Percentiles rank a stretch among this genome's conserved stretches.
Conservation (phyloP, 305 asterid genomes). For the Rubia tinctorum region DNA sequence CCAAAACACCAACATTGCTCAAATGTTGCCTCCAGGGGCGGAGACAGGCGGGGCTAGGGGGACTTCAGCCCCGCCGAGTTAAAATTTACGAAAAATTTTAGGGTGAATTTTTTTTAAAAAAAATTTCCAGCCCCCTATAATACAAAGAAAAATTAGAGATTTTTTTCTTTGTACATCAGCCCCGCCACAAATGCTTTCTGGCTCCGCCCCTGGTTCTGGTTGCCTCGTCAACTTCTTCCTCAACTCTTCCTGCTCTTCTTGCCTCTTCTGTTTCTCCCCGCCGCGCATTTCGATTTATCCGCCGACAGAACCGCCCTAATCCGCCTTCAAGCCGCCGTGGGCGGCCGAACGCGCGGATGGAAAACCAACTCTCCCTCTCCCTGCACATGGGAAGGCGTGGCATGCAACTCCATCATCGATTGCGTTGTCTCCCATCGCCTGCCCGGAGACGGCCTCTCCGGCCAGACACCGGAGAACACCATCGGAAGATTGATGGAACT, state of each 20-base stretch:
- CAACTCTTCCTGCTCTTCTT: conserved; percentile 22
- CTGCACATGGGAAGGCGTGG: conserved; percentile 56
- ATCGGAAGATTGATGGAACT: conserved; percentile 46
- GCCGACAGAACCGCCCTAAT: conserved; percentile 53
- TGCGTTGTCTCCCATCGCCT: conserved; percentile 55
- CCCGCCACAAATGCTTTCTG: no score
- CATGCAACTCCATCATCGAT: conserved; percentile 22
- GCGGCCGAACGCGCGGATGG: conserved; percentile 58
- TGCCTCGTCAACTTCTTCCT: conserved; percentile 8
- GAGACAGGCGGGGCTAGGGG: no score
- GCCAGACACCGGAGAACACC: conserved; percentile 35
- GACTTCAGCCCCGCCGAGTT: no score
- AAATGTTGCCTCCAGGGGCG: no score
- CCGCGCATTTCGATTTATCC: conserved; percentile 29
- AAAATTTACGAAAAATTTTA: no score
- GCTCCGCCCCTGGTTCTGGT: no score
- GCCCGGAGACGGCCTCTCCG: conserved; percentile 45
- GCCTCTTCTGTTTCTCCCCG: conserved; percentile 21
- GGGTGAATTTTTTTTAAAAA: no score
- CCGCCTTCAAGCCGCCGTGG: conserved; percentile 29
- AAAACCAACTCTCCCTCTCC: conserved; percentile 32
- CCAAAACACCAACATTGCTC: neutral
- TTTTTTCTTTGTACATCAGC: no score
- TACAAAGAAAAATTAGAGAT: no score
- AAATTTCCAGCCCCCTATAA: no score